A percentile compares a stretch with the other conserved stretches of the same genome.
These are phyloP conservation scores for Naganishia sp. DNA, from an alignment of 1,284 basidiomycete genomes.

Conservation along the genomic window DNA sequence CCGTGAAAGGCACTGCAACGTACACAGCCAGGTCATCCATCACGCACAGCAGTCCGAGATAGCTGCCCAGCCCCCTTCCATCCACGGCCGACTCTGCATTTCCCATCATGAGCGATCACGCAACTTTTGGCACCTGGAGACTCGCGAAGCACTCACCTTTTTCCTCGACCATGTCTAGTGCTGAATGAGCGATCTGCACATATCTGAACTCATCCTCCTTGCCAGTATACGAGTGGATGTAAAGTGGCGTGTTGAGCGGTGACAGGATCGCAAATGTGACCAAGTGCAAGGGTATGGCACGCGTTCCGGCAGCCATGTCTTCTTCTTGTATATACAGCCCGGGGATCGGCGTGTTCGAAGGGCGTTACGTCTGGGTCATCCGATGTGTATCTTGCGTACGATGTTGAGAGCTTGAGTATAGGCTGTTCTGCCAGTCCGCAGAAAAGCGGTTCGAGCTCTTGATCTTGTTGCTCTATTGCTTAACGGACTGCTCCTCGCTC, in stretches of 20 bases:
- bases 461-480: too few relatives aligned
- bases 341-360: too few relatives aligned
- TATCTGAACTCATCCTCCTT: slow-evolving; percentile 49
- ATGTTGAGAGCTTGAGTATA: too few relatives aligned
- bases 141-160: slow-evolving; percentile 43
- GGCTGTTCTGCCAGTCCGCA: too few relatives aligned
- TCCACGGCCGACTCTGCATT: neutral
- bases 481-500: too few relatives aligned
- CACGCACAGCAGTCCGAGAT: slow-evolving; percentile 53
- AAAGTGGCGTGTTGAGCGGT: slow-evolving; percentile 50
- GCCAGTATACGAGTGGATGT: slow-evolving; percentile 51
- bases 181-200: slow-evolving; percentile 52
- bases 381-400: too few relatives aligned
- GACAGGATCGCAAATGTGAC: slow-evolving; percentile 51
- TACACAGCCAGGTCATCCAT: slow-evolving; percentile 56
- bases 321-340: too few relatives aligned
- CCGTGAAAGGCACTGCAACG: slow-evolving; percentile 30
- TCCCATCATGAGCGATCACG: neutral
- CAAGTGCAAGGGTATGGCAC: slow-evolving; percentile 47
- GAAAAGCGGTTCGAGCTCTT: too few relatives aligned
- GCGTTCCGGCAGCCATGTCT: neutral
- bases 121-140: neutral
- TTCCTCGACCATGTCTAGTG: slow-evolving; percentile 54
- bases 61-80: slow-evolving; percentile 38
- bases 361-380: too few relatives aligned